phyloP scores from a whole-genome alignment of 2,329 filamentous ascomycete genomes.

The Xylogone sp. region DNA sequence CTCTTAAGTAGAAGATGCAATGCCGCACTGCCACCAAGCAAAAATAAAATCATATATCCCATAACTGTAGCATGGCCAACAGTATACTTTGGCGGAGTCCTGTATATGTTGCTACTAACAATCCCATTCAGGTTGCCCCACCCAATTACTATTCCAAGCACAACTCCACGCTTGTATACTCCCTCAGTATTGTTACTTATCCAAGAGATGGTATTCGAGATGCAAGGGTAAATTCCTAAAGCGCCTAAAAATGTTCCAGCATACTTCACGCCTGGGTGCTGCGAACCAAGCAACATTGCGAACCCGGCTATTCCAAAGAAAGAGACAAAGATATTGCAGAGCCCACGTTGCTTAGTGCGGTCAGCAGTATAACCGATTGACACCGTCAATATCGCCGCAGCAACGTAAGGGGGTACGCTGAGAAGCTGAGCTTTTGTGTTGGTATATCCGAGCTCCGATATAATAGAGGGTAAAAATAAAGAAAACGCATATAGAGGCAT shows the following conservation, averaged over 20 bases:
- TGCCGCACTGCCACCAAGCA: slow-evolving; percentile 64
- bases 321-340: slow-evolving; percentile 74
- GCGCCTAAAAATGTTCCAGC: slow-evolving; percentile 81
- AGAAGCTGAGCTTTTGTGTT: slow-evolving; percentile 66
- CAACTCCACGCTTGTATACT: slow-evolving; percentile 89
- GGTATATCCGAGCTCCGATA: slow-evolving; percentile 52
- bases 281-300: slow-evolving; percentile 68
- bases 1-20: slow-evolving; percentile 57
- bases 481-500: slow-evolving; percentile 73
- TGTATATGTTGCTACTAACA: slow-evolving; percentile 77
- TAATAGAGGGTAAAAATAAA: slow-evolving; percentile 77
- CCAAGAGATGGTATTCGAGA: slow-evolving; percentile 87
- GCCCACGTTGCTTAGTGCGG: slow-evolving; percentile 64
- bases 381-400: slow-evolving; percentile 66
- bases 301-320: slow-evolving; percentile 74
- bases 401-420: slow-evolving; percentile 72
- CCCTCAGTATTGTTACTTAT: slow-evolving; percentile 84
- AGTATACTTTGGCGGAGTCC: slow-evolving; percentile 51
- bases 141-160: slow-evolving; percentile 82
- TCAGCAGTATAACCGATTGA: slow-evolving; percentile 73
- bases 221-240: slow-evolving; percentile 82
- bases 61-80: slow-evolving; percentile 73
- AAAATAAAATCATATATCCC: slow-evolving; percentile 66
- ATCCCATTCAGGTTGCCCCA: slow-evolving; percentile 93
- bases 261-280: slow-evolving; percentile 67